These are phyloP conservation scores for Hyaloraphidium curvatum DNA, from an alignment of 192 early-diverging fungal species.

Conservation along the genomic window DNA sequence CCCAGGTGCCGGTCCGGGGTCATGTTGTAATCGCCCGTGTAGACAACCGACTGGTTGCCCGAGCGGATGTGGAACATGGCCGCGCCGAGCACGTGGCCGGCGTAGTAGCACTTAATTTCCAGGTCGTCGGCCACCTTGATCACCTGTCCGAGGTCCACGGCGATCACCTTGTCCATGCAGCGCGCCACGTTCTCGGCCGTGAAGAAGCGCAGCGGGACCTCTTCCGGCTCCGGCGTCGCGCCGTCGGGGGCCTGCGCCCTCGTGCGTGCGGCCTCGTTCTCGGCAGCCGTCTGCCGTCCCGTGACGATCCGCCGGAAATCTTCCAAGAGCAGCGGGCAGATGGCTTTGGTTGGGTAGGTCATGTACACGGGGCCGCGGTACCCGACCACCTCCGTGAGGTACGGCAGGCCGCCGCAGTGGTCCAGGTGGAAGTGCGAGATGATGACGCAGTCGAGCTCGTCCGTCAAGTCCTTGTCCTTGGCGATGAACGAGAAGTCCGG, in stretches of 20 bases:
- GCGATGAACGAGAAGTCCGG: conserved; percentile 91
- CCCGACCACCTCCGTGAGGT: conserved; percentile 86
- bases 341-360: conserved; percentile 93
- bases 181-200: conserved; percentile 70
- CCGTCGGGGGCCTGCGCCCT: neutral
- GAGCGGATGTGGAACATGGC: conserved; percentile 95
- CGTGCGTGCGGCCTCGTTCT: neutral
- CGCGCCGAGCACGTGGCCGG: conserved; percentile 94
- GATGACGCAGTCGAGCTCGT: conserved; percentile 74
- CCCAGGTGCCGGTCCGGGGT: conserved; percentile 82
- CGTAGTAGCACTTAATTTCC: conserved; percentile 69
- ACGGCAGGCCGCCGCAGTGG: conserved; percentile 92
- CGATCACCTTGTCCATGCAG: conserved; percentile 87
- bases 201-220: conserved; percentile 63
- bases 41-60: conserved; percentile 65
- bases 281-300: conserved; percentile 22
- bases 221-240: neutral
- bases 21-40: conserved; percentile 82
- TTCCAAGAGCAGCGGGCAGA: conserved; percentile 78
- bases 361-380: conserved; percentile 95
- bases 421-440: conserved; percentile 97
- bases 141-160: conserved; percentile 69
- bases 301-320: conserved; percentile 87
- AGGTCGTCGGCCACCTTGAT: conserved; percentile 68
- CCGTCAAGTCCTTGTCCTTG: conserved; percentile 56